Conservation (phyloP, 2,329 filamentous ascomycete species). For the Pseudocercospora vitis region DNA sequence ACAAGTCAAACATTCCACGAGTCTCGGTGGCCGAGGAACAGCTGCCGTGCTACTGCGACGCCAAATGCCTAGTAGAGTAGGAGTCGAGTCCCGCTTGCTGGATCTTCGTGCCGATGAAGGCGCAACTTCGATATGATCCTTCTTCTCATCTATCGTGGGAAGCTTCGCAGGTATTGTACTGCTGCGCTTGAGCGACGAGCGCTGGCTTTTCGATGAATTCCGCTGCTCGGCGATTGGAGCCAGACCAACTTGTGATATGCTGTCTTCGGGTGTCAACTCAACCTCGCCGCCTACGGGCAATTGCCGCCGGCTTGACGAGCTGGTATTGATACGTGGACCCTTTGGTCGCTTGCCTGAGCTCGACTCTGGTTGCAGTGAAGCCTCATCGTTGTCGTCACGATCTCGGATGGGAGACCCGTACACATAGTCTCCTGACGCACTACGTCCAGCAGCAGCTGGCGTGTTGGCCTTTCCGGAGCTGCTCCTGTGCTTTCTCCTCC, state of each 20-base stretch:
- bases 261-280: constrained; percentile 36
- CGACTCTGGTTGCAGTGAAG: neutral
- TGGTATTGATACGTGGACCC: too few species aligned
- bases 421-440: constrained; percentile 19
- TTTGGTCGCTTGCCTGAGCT: constrained; percentile 3
- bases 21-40: constrained; percentile 23
- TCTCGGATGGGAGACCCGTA: constrained; percentile 7
- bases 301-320: constrained; percentile 16
- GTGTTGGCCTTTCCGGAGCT: constrained; percentile 12
- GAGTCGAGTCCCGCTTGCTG: constrained; percentile 31
- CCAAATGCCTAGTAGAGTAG: constrained; percentile 24
- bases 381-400: neutral
- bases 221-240: constrained; percentile 12
- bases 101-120: constrained; percentile 15
- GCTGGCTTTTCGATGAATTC: constrained; percentile 2
- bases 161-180: constrained; percentile 28
- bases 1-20: constrained; percentile 69
- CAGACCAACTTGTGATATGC: constrained; percentile 33
- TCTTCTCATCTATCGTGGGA: constrained; percentile 25
- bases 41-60: constrained; percentile 25
- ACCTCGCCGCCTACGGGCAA: constrained; percentile 19
- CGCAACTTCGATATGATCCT: constrained; percentile 30
- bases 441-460: neutral
- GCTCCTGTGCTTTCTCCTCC: constrained; percentile 14
- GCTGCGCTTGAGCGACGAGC: constrained; percentile 24